Evolutionary conservation across 2,329 filamentous ascomycete genomes (phyloP).

Genomic region (Fusarium sp.): DNA sequence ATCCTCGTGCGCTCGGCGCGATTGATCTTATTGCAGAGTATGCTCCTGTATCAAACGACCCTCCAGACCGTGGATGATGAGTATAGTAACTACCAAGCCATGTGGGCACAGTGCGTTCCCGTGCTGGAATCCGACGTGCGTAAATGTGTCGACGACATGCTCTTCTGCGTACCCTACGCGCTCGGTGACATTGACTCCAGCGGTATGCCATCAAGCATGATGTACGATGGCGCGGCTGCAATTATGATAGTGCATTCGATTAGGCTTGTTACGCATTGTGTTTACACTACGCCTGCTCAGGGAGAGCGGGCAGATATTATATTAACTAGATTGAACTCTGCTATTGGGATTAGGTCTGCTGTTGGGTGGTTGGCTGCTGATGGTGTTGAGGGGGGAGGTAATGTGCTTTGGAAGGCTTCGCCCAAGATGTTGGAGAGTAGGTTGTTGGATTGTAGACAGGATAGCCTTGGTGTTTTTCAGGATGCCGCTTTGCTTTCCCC

Average conservation of each 20-base stretch:
- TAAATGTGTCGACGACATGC: constrained; percentile 48
- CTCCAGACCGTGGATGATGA: constrained; percentile 10
- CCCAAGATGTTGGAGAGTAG: neutral
- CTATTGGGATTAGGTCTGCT: constrained; percentile 48
- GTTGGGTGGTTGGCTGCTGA: constrained; percentile 16
- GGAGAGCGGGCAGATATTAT: constrained; percentile 35
- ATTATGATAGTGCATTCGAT: constrained; percentile 49
- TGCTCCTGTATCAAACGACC: constrained; percentile 43
- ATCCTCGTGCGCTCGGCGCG: constrained; percentile 48
- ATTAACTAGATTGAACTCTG: constrained; percentile 44
- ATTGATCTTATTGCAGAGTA: constrained; percentile 46
- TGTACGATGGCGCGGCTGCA: constrained; percentile 48
- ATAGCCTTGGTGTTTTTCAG: neutral
- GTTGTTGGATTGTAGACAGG: neutral
- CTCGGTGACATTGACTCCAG: constrained; percentile 45
- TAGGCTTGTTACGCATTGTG: constrained; percentile 47
- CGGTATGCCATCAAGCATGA: constrained; percentile 38
- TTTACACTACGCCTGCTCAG: constrained; percentile 44
- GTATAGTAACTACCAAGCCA: constrained; percentile 11
- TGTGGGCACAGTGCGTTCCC: constrained; percentile 33
- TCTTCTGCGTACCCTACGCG: constrained; percentile 48
- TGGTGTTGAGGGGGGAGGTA: neutral
- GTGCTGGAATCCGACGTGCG: constrained; percentile 41
- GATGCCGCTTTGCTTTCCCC: neutral
- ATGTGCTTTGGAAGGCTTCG: neutral